Evolutionary conservation across 2,329 filamentous ascomycete species (phyloP).

Genomic region (Curvularia lunata): DNA sequence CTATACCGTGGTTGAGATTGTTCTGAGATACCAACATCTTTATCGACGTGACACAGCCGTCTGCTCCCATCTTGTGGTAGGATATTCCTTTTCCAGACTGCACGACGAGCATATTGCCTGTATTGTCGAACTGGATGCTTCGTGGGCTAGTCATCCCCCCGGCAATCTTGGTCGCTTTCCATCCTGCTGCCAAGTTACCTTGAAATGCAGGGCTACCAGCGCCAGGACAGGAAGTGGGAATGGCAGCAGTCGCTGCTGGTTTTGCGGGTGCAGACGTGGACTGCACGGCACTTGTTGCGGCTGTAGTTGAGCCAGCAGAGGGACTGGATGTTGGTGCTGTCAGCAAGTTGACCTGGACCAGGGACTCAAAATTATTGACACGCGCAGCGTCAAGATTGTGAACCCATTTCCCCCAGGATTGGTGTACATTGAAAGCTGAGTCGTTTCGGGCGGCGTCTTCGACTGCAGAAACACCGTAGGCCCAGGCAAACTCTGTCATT

Average conservation of each 20-base stretch:
- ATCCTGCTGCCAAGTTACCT: conserved; percentile 36
- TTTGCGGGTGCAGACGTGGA: conserved; percentile 21
- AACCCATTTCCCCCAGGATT: conserved; percentile 40
- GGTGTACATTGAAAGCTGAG: conserved; percentile 44
- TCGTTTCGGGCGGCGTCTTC: conserved; percentile 39
- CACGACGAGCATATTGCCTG: conserved; percentile 45
- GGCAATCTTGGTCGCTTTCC: conserved; percentile 43
- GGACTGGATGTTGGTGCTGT: conserved; percentile 32
- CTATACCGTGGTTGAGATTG: conserved; percentile 59
- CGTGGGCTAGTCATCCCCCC: conserved; percentile 42
- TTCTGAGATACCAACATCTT: conserved; percentile 43
- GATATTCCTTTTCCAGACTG: conserved; percentile 45
- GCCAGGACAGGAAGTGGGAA: conserved; percentile 41
- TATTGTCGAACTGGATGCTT: conserved; percentile 41
- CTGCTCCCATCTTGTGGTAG: conserved; percentile 35
- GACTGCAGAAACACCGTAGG: conserved; percentile 36
- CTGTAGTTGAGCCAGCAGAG: conserved; percentile 25
- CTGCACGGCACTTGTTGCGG: conserved; percentile 28
- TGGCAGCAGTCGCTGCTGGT: conserved; percentile 28
- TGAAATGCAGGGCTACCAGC: conserved; percentile 35
- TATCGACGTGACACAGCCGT: conserved; percentile 40
- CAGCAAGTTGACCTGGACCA: conserved; percentile 41
- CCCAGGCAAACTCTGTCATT: conserved; percentile 42
- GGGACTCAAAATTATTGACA: conserved; percentile 38
- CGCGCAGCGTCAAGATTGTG: conserved; percentile 42